A percentile compares a stretch with the other conserved stretches of the same genome.
phyloP scores from a whole-genome alignment of 176 grass and related monocot species.

The Calamus simplicifolius region DNA sequence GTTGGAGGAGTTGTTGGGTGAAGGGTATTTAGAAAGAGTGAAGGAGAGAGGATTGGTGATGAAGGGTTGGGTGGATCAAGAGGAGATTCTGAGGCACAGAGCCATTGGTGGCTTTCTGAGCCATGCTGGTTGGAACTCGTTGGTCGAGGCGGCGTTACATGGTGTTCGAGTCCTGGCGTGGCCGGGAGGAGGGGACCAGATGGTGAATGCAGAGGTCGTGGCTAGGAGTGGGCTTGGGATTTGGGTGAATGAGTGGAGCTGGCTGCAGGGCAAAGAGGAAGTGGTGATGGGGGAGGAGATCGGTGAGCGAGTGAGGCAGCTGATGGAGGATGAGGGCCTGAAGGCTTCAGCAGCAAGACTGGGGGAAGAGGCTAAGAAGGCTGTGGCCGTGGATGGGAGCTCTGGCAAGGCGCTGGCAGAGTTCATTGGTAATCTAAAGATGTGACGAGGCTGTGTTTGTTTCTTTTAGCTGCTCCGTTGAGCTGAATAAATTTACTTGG shows the following conservation, averaged over 20 bases:
- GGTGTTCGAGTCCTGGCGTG: conserved; percentile 54
- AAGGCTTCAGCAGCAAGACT: not conserved
- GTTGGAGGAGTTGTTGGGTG: conserved; percentile 27
- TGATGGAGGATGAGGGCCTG: conserved; percentile 27
- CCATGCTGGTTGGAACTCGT: conserved; percentile 62
- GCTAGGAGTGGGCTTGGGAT: conserved; percentile 28
- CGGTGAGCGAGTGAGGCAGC: conserved; percentile 29
- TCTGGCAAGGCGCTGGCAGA: conserved; percentile 25
- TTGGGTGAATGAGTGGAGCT: conserved; percentile 54
- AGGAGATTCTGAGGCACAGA: conserved; percentile 41
- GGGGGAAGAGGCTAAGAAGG: conserved; percentile 17
- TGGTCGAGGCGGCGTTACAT: conserved; percentile 27
- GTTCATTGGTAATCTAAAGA: conserved; percentile 14
- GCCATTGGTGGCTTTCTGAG: conserved; percentile 49
- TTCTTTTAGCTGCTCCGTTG: too few species aligned
- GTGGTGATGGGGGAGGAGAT: conserved; percentile 38
- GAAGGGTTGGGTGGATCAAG: conserved; percentile 60
- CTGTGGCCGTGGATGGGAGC: conserved; percentile 12
- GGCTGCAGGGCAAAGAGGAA: conserved; percentile 26
- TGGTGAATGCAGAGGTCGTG: conserved; percentile 27
- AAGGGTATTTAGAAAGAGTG: conserved; percentile 30
- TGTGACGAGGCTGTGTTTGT: too few species aligned
- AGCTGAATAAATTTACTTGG: too few species aligned
- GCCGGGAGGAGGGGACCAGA: conserved; percentile 45
- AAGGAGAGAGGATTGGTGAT: conserved; percentile 35